A percentile compares a stretch with the other conserved stretches of the same genome.
Conservation (phyloP, 805 yeast genomes). For the Candida qinlingensis region DNA sequence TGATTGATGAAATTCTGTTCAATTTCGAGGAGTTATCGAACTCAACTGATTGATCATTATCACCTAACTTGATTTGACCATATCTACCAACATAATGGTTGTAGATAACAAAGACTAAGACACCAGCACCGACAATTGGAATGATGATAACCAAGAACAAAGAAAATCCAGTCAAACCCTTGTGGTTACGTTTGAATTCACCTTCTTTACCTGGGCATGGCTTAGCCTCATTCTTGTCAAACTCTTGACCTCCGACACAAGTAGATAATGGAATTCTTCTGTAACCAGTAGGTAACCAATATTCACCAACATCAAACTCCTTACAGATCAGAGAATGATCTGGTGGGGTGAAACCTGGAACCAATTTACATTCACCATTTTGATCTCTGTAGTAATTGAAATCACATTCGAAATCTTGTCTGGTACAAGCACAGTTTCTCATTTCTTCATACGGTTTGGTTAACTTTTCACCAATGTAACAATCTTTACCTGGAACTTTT, state of each 20-base stretch:
- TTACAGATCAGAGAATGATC: constrained; percentile 61
- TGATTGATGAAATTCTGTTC: constrained; percentile 38
- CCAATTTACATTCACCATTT: constrained; percentile 84
- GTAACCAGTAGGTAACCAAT: constrained; percentile 88
- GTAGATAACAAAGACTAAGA: constrained; percentile 66
- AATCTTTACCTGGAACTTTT: constrained; percentile 50
- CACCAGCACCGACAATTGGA: constrained; percentile 48
- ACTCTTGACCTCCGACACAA: constrained; percentile 72
- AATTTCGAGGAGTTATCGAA: constrained; percentile 54
- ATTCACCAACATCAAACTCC: constrained; percentile 54
- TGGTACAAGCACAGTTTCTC: constrained; percentile 75
- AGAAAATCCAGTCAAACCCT: constrained; percentile 50
- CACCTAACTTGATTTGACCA: constrained; percentile 84
- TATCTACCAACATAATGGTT: constrained; percentile 76
- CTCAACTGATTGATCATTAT: constrained; percentile 68
- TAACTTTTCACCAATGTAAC: constrained; percentile 64
- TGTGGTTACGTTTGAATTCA: constrained; percentile 50
- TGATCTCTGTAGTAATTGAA: constrained; percentile 64
- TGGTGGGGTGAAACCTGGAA: constrained; percentile 65
- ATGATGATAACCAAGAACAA: constrained; percentile 48
- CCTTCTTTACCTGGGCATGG: constrained; percentile 87
- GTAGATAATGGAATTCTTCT: constrained; percentile 81
- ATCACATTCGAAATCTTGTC: constrained; percentile 92
- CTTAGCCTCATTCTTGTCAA: constrained; percentile 58
- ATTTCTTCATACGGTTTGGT: constrained; percentile 48